phyloP scores from a whole-genome alignment of 768 basidiomycete species.

The Pulveroboletus sp. region DNA sequence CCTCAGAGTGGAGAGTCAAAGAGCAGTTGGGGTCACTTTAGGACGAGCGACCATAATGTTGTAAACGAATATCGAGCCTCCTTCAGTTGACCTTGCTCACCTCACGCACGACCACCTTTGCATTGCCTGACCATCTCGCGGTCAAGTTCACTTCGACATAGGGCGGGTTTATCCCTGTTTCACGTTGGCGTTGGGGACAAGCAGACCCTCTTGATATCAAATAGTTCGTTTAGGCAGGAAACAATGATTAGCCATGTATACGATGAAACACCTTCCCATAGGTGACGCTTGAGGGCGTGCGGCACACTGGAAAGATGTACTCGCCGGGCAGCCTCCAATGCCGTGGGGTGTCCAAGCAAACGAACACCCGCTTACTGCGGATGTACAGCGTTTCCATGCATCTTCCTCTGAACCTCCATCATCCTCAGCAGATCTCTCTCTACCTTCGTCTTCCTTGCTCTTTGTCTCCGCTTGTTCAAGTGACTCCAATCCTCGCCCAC shows the following conservation, averaged over 20 bases:
- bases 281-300: background rate
- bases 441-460: slow-evolving; percentile 44
- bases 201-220: background rate
- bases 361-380: background rate
- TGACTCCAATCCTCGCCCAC: slow-evolving; percentile 47
- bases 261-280: background rate
- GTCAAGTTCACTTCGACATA: background rate
- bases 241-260: background rate
- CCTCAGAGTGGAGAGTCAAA: background rate
- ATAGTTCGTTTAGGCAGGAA: no score
- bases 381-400: slow-evolving; percentile 8
- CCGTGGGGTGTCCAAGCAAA: no score
- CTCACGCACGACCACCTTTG: background rate
- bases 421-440: slow-evolving; percentile 38
- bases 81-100: background rate
- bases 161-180: background rate
- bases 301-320: background rate
- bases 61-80: background rate
- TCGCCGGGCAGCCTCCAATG: background rate
- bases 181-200: background rate
- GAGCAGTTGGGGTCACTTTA: background rate
- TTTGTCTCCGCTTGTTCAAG: slow-evolving; percentile 50
- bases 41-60: background rate
- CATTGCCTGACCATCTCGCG: background rate
- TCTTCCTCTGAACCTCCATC: slow-evolving; percentile 29